These are phyloP conservation scores for Yamadazyma phyllophila DNA, from an alignment of 805 yeast genomes.

Conservation along the genomic window DNA sequence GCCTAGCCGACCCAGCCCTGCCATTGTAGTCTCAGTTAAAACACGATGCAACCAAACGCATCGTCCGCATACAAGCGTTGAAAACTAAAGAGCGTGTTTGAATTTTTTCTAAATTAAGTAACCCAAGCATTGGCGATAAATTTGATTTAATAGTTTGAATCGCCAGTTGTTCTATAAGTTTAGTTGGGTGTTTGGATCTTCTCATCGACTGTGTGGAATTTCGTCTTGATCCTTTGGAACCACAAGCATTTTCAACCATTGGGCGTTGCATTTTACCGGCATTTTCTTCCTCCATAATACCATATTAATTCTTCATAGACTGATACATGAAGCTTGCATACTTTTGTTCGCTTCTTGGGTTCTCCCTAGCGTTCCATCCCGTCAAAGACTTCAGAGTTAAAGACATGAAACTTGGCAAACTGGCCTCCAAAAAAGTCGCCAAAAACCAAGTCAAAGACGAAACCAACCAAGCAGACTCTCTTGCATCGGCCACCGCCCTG, in stretches of 20 bases:
- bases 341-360: neutral
- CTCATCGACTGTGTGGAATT: no score
- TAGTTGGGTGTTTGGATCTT: no score
- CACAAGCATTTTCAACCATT: neutral
- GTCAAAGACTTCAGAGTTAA: slow-evolving; percentile 19
- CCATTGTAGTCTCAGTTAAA: neutral
- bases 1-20: neutral
- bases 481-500: slow-evolving; percentile 10
- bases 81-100: slow-evolving; percentile 3
- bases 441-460: neutral
- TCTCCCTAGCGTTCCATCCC: slow-evolving; percentile 14
- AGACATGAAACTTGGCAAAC: slow-evolving; percentile 8
- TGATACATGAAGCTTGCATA: slow-evolving; percentile 4
- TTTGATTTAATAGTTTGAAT: neutral
- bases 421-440: neutral
- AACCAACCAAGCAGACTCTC: slow-evolving; percentile 1
- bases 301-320: neutral
- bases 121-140: neutral
- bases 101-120: slow-evolving; percentile 2
- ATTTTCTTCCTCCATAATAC: neutral
- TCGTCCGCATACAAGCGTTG: slow-evolving; percentile 1
- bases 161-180: no score
- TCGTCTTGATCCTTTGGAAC: no score
- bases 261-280: neutral
- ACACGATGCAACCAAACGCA: neutral